Evolutionary conservation across 2,329 filamentous ascomycete species (phyloP), one percentile per base, ranked within the genome.

Genomic region (Nannizziopsis arthrosporioides): DNA sequence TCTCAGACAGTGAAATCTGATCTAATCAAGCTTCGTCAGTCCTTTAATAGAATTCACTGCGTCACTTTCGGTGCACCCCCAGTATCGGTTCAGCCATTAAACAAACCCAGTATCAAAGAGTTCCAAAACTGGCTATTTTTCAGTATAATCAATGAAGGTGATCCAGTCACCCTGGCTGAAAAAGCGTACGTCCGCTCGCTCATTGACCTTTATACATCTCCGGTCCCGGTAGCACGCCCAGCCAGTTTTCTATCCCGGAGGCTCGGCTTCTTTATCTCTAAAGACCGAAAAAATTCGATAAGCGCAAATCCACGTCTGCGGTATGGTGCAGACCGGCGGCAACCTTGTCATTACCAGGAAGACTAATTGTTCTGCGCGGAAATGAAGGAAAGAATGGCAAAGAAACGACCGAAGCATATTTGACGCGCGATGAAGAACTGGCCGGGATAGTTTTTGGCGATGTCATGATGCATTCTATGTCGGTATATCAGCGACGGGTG

Each of bases 51-150:
- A 37, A 75, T 93, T 2, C 86, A 94, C 64, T 94, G 87, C 65
- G 71, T 93, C 36, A 89, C 83, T 0, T 93, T 93, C 56, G 87
- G 87, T n/a, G 76, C 85, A 0, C 87, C 87, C 1, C 86, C 87
- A 0, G 72, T 93, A 1, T 83, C 80, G 15, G 71, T 88, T 0
- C 70, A 84, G 1, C 84, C 86, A 0, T 66, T 93, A 1, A 59
- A 71, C 22, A 83, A 77, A 54, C 80, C 83, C 0, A 56, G 72
- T 3, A 63, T 63, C 1, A 61, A 63, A 0, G 63, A 70, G 10
- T 63, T 76, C 17, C 64, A 72, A 22, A 87, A 84, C 59, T 87
- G 80, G 49, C 61, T 90, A 3, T 94, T 94, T 61, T 74, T 86
- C 45, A 78, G 76, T 37, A 87, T 94, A 60, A 72, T 89, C 57